These are phyloP conservation scores for Aspergillus jensenii DNA, from an alignment of 2,329 filamentous ascomycete species.

Conservation along the genomic window DNA sequence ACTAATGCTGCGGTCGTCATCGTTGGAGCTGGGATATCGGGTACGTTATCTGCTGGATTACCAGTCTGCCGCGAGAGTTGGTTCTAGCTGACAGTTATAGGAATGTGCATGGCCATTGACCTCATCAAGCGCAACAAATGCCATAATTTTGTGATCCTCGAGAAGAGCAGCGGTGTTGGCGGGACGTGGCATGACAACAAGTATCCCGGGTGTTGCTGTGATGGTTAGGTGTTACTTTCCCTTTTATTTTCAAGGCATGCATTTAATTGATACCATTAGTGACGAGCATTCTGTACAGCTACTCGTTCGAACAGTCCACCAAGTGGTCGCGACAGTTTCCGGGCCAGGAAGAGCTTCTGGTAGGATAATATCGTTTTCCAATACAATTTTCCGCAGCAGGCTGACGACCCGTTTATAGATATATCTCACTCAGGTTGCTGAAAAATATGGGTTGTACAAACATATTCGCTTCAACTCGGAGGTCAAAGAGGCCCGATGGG, in stretches of 20 bases:
- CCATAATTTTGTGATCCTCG: conserved; percentile 56
- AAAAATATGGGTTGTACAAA: conserved; percentile 55
- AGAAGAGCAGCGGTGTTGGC: conserved; percentile 55
- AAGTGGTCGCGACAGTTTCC: conserved; percentile 60
- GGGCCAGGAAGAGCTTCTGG: conserved; percentile 60
- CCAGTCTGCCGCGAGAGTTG: background rate
- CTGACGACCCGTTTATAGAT: conserved; percentile 10
- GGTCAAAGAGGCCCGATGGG: conserved; percentile 56
- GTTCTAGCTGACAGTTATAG: conserved; percentile 22
- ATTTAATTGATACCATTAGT: conserved; percentile 30
- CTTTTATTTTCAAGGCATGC: background rate
- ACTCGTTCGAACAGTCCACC: conserved; percentile 61
- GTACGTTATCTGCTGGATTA: conserved; percentile 24
- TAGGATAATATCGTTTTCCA: background rate
- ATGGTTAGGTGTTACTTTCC: conserved; percentile 33
- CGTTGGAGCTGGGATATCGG: conserved; percentile 57
- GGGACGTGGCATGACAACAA: conserved; percentile 59
- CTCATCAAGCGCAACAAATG: conserved; percentile 49
- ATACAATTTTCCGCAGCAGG: background rate
- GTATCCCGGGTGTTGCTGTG: conserved; percentile 58
- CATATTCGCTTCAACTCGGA: conserved; percentile 59
- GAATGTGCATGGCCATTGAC: conserved; percentile 59
- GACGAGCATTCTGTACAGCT: conserved; percentile 57
- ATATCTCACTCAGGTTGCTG: conserved; percentile 55
- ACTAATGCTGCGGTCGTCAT: conserved; percentile 57